phyloP scores from a whole-genome alignment of 225 moss, liverwort and hornwort species.

The Pseudoscleropodium purum region DNA sequence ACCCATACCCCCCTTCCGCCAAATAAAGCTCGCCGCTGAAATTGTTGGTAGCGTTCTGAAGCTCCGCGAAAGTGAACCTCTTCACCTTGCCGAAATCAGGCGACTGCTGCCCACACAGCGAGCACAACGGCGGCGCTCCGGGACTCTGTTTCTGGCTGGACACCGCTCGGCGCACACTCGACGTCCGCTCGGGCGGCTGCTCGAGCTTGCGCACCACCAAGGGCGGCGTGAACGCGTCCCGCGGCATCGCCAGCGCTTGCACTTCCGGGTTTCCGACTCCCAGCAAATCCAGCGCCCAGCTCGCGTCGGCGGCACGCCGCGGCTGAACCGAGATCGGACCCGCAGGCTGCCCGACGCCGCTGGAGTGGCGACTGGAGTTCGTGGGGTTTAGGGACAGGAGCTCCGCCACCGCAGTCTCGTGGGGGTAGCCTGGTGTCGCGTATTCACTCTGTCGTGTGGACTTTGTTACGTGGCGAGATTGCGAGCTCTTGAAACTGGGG shows the following conservation, averaged over 20 bases:
- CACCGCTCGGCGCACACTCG: slow-evolving; percentile 2
- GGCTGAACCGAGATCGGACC: slow-evolving; percentile 35
- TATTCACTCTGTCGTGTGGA: neutral
- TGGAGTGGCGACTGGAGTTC: neutral
- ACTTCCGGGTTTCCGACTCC: slow-evolving; percentile 30
- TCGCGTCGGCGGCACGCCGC: slow-evolving; percentile 23
- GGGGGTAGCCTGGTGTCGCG: neutral
- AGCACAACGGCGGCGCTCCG: slow-evolving; percentile 47
- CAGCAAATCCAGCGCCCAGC: slow-evolving; percentile 33
- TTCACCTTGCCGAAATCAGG: slow-evolving; percentile 47
- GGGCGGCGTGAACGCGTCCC: neutral
- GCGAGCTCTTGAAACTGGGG: neutral
- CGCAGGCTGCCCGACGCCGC: neutral
- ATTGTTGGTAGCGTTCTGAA: slow-evolving; percentile 37
- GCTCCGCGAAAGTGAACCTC: slow-evolving; percentile 32
- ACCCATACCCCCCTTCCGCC: slow-evolving; percentile 55
- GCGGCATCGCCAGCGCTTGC: slow-evolving; percentile 13
- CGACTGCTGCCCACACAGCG: slow-evolving; percentile 34
- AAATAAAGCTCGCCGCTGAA: slow-evolving; percentile 44
- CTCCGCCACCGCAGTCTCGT: neutral
- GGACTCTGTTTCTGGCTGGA: slow-evolving; percentile 8
- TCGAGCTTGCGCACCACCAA: neutral
- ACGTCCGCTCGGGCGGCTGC: neutral
- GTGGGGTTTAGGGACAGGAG: neutral
- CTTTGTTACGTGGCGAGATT: neutral